phyloP scores from a whole-genome alignment of 2,329 filamentous ascomycete species.

The Mycosphaerelloides madeirae region DNA sequence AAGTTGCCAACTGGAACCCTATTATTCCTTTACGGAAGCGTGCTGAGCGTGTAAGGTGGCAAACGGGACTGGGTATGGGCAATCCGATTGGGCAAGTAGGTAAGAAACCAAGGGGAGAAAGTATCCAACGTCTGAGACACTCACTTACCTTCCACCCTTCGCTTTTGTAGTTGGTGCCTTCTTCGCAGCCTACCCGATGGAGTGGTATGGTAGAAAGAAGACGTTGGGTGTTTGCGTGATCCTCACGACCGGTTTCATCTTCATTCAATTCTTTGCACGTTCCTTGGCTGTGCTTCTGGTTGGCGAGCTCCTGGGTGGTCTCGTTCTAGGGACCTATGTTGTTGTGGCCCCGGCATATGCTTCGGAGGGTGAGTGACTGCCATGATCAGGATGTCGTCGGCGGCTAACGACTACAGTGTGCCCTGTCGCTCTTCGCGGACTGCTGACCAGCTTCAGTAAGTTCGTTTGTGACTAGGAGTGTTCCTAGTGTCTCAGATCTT shows the following conservation, averaged over 20 bases:
- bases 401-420: slow-evolving; percentile 39
- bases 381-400: not conserved
- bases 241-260: slow-evolving; percentile 50
- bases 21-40: too few relatives aligned
- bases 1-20: too few relatives aligned
- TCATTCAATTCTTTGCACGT: slow-evolving; percentile 60
- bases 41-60: slow-evolving; percentile 25
- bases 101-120: too few relatives aligned
- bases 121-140: too few relatives aligned
- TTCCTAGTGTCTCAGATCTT: too few relatives aligned
- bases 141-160: too few relatives aligned
- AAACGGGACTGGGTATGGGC: slow-evolving; percentile 44
- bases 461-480: too few relatives aligned
- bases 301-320: slow-evolving; percentile 57
- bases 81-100: slow-evolving; percentile 53
- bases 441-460: slow-evolving; percentile 54
- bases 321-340: slow-evolving; percentile 59
- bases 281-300: slow-evolving; percentile 54
- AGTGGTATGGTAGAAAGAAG: slow-evolving; percentile 31
- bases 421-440: slow-evolving; percentile 53
- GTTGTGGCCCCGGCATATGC: slow-evolving; percentile 48
- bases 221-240: slow-evolving; percentile 30
- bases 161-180: slow-evolving; percentile 53
- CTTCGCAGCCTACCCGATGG: slow-evolving; percentile 31
- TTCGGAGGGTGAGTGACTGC: slow-evolving; percentile 12